Base-by-base conservation (phyloP, 305 asterid genomes). In the Coffea humblotiana region DNA sequence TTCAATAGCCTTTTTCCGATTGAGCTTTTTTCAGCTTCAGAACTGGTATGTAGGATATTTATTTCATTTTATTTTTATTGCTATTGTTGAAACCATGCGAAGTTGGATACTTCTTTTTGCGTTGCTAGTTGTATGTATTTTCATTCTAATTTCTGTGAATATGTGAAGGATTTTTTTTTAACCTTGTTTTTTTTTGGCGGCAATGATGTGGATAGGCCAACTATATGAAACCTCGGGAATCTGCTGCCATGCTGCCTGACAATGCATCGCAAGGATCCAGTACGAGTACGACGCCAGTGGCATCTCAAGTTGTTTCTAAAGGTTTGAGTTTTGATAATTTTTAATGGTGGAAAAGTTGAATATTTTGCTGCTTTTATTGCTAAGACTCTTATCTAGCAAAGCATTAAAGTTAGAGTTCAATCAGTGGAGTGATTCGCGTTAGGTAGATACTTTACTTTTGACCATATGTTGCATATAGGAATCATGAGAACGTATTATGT, bases 241-340 rank as follows among this genome's bases (percentile, higher is more conserved):
- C 90, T 45, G 80, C 84, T 47, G 84, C 84, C 23, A 80, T 78
- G 5, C 84, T 71, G 35, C 83, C 92, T 14, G 97, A 87, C 79
- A 76, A 82, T 69, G 88, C 88, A 49, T 80, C 94, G 63, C 89
- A 87, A 81, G 88, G 84, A 27, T 82, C 93, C 7, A 82, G 73
- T 76, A 82, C 93, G 8, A 82, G 73, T 76, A 77, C 89, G 3
- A 74, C 91, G 8, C 89, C 87, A 37, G 72, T 71, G 25, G 85
- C 77, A 79, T 69, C 84, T 80, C 88, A 82, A 67, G 83, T 84
- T 82, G 58, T 77, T 56, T 78, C 72, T 79, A 87, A 84, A 87
- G 96, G 97, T 91, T 70, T 70, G 84, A 25, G 23, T 74, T 81
- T 74, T 77, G 70, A 52, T 25, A 66, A 60, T 27, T 29, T 70